Base-by-base conservation (phyloP, 345 rosid genomes). In the Moricandia moricandioides region DNA sequence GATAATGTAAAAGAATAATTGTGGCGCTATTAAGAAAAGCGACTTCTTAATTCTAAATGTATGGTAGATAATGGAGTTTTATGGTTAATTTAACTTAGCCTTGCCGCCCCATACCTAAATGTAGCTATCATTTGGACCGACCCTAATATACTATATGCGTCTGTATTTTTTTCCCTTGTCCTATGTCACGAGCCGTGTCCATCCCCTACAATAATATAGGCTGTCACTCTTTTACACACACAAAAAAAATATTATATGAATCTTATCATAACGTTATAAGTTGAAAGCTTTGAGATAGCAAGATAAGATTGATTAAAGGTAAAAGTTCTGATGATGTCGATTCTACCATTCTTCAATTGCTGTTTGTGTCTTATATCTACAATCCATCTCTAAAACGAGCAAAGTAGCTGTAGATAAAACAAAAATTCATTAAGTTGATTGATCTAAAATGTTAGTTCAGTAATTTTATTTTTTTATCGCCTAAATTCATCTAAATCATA, bases 101-200 rank as follows among this genome's bases (percentile, higher is more conserved):
- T 70, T 55, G 84, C 85, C 84, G 84, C 78, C 85, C 83, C 83
- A 82, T 2, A 70, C 71, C 76, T 56, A 77, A 64, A 77, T 49
- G 70, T 77, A 26, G 71, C 37, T 77, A 64, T 77, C 76, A 65
- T 65, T 70, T 57, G 71, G 76, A 71, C 80, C 80, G 76, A 77
- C 80, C 66, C 65, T 58, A 21, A 31, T 65, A 70, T 55, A 45
- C 9, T 27, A 64, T 70, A 40, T 70, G 17, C 54, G 49, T 70
- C 58, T 63, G 2, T 24, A n/a, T 45, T n/a, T 74, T 78, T 79
- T 21, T 21, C 24, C 64, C 14, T 24, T 77, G 67, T 70, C 83
- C 83, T 65, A 57, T 70, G 72, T 21, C 80, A 77, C 18, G 71
- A 77, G 62, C 80, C 66, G 35, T 71, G 80, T 77, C 71, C 72